These are phyloP conservation scores for Sisymbrium irio DNA, from an alignment of 345 rosid species.

Conservation along the genomic window DNA sequence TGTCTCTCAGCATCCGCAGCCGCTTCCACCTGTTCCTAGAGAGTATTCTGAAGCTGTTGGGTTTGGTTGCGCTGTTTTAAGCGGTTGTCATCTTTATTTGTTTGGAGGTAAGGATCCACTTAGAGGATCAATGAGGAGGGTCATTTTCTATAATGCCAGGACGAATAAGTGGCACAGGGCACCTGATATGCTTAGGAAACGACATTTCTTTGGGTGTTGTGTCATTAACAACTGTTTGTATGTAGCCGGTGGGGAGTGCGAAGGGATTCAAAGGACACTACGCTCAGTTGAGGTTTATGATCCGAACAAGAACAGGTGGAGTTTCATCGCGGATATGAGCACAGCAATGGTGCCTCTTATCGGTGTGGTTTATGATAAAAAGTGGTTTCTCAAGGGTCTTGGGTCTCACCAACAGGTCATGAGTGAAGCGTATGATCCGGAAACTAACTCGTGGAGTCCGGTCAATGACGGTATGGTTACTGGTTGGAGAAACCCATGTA, in stretches of 20 bases:
- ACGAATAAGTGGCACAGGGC: constrained; percentile 97
- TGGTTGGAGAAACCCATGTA: constrained; percentile 93
- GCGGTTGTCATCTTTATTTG: constrained; percentile 85
- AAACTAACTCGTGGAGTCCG: constrained; percentile 65
- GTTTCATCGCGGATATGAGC: constrained; percentile 89
- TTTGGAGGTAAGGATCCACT: constrained; percentile 95
- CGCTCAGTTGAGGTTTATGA: constrained; percentile 97
- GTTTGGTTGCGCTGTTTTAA: constrained; percentile 94
- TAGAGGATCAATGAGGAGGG: constrained; percentile 88
- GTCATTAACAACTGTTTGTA: constrained; percentile 89
- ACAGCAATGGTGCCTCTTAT: constrained; percentile 97
- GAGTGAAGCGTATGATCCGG: constrained; percentile 90
- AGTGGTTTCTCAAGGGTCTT: constrained; percentile 91
- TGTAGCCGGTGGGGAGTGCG: constrained; percentile 99
- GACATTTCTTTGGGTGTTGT: constrained; percentile 90
- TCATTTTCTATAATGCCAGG: constrained; percentile 81
- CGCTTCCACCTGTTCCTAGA: constrained; percentile 92
- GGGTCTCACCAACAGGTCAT: constrained; percentile 84
- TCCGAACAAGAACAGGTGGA: constrained; percentile 84
- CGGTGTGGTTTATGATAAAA: constrained; percentile 82
- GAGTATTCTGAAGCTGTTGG: constrained; percentile 93
- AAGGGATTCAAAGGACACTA: constrained; percentile 86
- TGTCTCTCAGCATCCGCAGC: constrained; percentile 76
- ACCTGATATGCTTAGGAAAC: constrained; percentile 93
- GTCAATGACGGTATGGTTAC: constrained; percentile 80